Conservation (phyloP, 148 eudicot genomes). For the Vaccinium corymbosum region DNA sequence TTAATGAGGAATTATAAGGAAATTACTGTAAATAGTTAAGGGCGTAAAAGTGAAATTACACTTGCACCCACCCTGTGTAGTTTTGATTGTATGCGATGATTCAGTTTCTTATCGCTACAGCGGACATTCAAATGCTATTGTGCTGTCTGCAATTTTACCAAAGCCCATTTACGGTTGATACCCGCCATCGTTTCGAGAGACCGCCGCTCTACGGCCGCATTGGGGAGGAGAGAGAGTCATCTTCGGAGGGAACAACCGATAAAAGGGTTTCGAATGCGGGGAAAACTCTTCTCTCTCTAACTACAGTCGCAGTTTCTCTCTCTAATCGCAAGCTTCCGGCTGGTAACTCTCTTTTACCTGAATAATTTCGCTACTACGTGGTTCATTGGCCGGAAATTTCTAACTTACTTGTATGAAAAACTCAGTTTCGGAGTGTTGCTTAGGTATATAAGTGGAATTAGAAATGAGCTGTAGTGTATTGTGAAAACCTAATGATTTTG, state of each 20-base stretch:
- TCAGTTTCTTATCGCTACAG: background rate
- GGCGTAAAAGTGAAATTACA: no score
- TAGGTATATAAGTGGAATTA: background rate
- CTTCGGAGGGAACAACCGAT: background rate
- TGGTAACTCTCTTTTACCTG: background rate
- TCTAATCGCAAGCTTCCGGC: background rate
- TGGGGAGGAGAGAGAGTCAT: background rate
- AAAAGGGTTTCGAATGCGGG: background rate
- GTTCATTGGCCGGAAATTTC: background rate
- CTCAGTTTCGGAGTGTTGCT: background rate
- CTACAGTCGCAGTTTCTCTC: background rate
- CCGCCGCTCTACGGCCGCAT: background rate
- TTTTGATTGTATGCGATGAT: background rate
- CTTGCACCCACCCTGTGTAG: background rate
- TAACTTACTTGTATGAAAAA: background rate
- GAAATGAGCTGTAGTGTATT: background rate
- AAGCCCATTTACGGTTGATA: background rate
- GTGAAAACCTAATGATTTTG: background rate
- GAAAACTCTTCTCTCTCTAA: conserved; percentile 5
- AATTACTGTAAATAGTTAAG: no score
- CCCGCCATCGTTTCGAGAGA: background rate
- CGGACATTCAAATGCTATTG: background rate
- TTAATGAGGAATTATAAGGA: no score
- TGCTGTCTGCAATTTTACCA: background rate
- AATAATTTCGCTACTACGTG: background rate